Evolutionary conservation across 1,284 basidiomycete genomes (phyloP).

Genomic region (Pseudozyma hubeiensis): DNA sequence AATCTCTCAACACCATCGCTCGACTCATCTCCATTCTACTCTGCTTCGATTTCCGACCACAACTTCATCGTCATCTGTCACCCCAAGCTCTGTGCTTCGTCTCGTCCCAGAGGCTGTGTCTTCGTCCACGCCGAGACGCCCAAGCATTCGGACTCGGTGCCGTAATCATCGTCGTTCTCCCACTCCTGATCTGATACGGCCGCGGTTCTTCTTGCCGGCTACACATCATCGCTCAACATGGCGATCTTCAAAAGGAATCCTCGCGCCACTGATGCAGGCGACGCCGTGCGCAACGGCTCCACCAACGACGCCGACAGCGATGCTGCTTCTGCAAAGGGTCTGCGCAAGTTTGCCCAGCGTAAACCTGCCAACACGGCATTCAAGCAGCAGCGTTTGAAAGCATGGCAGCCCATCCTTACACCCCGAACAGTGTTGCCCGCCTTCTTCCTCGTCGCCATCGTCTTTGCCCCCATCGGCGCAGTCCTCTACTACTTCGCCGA

Average conservation of each 20-base stretch:
- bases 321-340: slow-evolving; percentile 38
- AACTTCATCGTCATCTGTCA: too few relatives aligned
- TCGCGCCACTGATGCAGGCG: slow-evolving; percentile 49
- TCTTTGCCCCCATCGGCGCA: slow-evolving; percentile 96
- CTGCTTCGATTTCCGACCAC: neutral
- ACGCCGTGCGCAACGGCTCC: slow-evolving; percentile 25
- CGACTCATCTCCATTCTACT: neutral
- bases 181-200: too few relatives aligned
- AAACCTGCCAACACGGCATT: slow-evolving; percentile 82
- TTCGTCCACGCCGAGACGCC: too few relatives aligned
- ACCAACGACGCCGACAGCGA: slow-evolving; percentile 48
- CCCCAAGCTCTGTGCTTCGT: too few relatives aligned
- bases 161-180: too few relatives aligned
- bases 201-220: neutral
- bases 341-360: slow-evolving; percentile 62
- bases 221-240: slow-evolving; percentile 21
- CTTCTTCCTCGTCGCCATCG: slow-evolving; percentile 90
- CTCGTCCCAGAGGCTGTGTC: too few relatives aligned
- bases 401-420: slow-evolving; percentile 99
- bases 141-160: too few relatives aligned
- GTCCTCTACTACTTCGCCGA: slow-evolving; percentile 74
- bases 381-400: slow-evolving; percentile 99
- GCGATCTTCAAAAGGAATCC: slow-evolving; percentile 50
- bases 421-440: slow-evolving; percentile 97
- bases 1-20: neutral